Evolutionary conservation across 2,329 filamentous ascomycete genomes (phyloP).

Genomic region (Talaromyces sp.): DNA sequence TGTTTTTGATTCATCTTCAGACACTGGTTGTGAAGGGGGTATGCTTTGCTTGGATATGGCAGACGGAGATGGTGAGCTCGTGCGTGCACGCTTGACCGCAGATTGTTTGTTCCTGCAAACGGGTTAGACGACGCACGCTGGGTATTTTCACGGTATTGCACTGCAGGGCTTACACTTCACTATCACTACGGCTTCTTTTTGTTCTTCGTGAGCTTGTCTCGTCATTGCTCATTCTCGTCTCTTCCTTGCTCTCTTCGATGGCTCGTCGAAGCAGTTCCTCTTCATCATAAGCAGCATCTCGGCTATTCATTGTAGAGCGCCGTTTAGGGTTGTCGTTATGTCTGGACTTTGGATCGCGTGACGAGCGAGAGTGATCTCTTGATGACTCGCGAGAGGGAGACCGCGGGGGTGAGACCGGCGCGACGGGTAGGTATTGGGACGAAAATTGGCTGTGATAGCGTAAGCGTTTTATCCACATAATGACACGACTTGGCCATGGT

Average conservation of each 20-base stretch:
- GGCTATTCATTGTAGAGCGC: conserved; percentile 94
- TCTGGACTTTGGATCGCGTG: conserved; percentile 40
- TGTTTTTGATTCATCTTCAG: conserved; percentile 62
- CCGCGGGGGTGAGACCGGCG: conserved; percentile 42
- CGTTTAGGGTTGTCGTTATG: conserved; percentile 66
- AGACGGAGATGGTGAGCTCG: conserved; percentile 67
- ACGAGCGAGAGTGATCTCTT: conserved; percentile 32
- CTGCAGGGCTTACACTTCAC: conserved; percentile 72
- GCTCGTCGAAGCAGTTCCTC: conserved; percentile 82
- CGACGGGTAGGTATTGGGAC: conserved; percentile 59
- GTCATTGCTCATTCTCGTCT: conserved; percentile 50
- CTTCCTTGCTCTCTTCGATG: conserved; percentile 91
- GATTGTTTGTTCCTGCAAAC: conserved; percentile 57
- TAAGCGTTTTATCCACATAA: conserved; percentile 24
- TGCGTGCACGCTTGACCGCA: conserved; percentile 72
- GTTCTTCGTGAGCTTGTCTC: conserved; percentile 59
- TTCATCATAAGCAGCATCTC: conserved; percentile 91
- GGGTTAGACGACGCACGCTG: not conserved
- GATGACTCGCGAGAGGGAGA: conserved; percentile 41
- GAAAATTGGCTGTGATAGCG: conserved; percentile 51
- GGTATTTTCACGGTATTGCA: not conserved
- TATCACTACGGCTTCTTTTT: conserved; percentile 84
- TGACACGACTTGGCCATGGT: not conserved
- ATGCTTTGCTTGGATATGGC: conserved; percentile 49
- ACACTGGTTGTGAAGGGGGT: conserved; percentile 39